These are phyloP conservation scores for Knufia fluminis DNA, from an alignment of 2,329 filamentous ascomycete species.

Conservation along the genomic window DNA sequence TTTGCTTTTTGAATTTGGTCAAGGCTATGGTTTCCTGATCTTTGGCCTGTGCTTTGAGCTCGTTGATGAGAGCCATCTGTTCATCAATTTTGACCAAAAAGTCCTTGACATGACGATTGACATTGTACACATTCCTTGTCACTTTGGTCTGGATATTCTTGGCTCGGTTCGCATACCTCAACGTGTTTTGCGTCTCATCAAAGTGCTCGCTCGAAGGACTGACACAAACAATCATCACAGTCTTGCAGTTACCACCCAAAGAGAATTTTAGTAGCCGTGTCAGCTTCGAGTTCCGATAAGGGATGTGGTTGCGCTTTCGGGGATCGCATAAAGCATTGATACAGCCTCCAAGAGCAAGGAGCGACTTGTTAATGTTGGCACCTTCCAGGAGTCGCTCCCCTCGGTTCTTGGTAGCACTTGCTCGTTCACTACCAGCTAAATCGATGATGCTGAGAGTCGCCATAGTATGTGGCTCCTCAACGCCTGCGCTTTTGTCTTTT, in stretches of 20 bases:
- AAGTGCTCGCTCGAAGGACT: constrained; percentile 95
- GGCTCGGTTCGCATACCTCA: constrained; percentile 92
- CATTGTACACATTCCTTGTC: constrained; percentile 97
- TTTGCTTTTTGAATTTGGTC: constrained; percentile 81
- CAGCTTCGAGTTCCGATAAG: constrained; percentile 95
- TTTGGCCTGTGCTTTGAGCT: constrained; percentile 85
- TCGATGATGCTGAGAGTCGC: constrained; percentile 97
- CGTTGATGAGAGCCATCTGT: constrained; percentile 93
- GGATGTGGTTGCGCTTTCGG: constrained; percentile 83
- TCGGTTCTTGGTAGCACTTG: constrained; percentile 91
- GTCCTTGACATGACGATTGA: constrained; percentile 97
- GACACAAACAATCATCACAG: constrained; percentile 98
- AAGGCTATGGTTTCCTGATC: constrained; percentile 75
- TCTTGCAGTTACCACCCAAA: constrained; percentile 94
- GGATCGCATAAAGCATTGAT: constrained; percentile 97
- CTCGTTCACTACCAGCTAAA: constrained; percentile 87
- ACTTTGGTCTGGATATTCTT: constrained; percentile 99
- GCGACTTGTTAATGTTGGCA: constrained; percentile 98
- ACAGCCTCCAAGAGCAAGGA: constrained; percentile 87
- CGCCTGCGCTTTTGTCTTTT: constrained; percentile 83
- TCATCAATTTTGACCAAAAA: constrained; percentile 99
- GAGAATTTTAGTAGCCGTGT: constrained; percentile 95
- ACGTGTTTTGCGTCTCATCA: constrained; percentile 95
- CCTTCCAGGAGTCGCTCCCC: constrained; percentile 86
- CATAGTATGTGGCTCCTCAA: constrained; percentile 95